Base-by-base conservation (phyloP, 2,329 filamentous ascomycete species). In the Lasiodiplodia hormozganensis region DNA sequence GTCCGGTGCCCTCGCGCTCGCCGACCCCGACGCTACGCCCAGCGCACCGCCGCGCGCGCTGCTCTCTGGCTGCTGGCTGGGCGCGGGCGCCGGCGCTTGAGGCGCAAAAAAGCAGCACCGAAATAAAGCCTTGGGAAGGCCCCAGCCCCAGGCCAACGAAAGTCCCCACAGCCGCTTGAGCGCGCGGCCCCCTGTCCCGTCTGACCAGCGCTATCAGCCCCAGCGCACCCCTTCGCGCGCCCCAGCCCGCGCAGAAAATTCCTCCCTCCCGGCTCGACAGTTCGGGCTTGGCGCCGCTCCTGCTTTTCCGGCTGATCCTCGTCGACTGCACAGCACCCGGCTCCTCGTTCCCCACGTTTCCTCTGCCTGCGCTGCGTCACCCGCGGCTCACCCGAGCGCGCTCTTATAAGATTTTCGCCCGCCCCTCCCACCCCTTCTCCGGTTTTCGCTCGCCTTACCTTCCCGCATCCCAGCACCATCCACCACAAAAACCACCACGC, bases 351-450 rank as follows among this genome's bases (percentile, higher is more conserved):
- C 72, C 71, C 72, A 73, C 71, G 71, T 72, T 72, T 69, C 65
- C 56, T 52, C 43, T 43, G 49, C 36, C n/a, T 31, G 43, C 25
- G 56, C 68, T 69, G 69, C 72, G 71, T 72, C 70, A 73, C 73
- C 71, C 72, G 73, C 58, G 67, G 54, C 57, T 62, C 60, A 58
- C 60, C 70, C 68, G 65, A 68, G 60, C 31, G 58, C 66, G 69
- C 66, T 65, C 73, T 75, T 75, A 74, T 77, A 75, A 76, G 75
- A 76, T 76, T 74, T 75, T 75, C 73, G 43, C 23, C 60, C 73
- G 54, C 73, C 69, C 76, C 76, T 75, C 76, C 76, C 75, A 74
- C 74, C 73, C 75, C 76, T 76, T 74, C 70, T 70, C 74, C 74
- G 72, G 74, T 74, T 74, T 74, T 76, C 75, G 69, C 74, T 75